Base-by-base conservation (phyloP, 768 basidiomycete species). In the Hortiboletus campestris region DNA sequence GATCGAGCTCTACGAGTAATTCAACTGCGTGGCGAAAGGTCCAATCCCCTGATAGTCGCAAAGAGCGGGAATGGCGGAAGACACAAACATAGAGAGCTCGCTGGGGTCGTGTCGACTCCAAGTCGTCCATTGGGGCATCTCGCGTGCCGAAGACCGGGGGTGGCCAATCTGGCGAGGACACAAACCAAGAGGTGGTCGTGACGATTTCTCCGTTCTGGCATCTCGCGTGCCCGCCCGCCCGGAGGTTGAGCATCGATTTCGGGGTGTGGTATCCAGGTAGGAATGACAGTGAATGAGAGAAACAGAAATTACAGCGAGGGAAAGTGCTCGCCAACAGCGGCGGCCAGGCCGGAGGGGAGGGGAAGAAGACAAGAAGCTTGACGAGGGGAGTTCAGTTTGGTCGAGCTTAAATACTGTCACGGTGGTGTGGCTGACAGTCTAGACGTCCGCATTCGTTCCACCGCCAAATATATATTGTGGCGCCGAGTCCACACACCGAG, bases 321-420 rank as follows among this genome's bases (percentile, higher is more conserved):
- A 38, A 35, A 7, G 14, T 32, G 43, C n/a, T 31, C 42, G 40
- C 46, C 38, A 9, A 25, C 16, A 28, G 35, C 36, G 28, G 47
- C 22, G 51, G 29, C 16, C 19, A 55, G 14, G 42, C 7, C 19
- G 16, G 50, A 43, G 40, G 35, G 42, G 36, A 32, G 12, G 40
- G 38, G 38, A 14, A 40, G 42, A 31, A 31, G 22, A 13, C 11
- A 38, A 25, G 34, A 11, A 40, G 3, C n/a, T 20, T 43, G 43
- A 29, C 12, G 57, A 38, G 16, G 36, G 17, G 13, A 41, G 14
- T 38, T 31, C 16, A 31, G 36, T 6, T 16, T 42, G 39, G 48
- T 25, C 22, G 36, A 9, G 42, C 7, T 61, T 60, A 61, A 49
- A 60, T 60, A 60, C 59, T 38, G 4, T 7, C 17, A 9, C 25